Percentiles rank a stretch among this genome's conserved stretches.
phyloP scores from a whole-genome alignment of 768 basidiomycete species.

The Pulveroboletus sp. region DNA sequence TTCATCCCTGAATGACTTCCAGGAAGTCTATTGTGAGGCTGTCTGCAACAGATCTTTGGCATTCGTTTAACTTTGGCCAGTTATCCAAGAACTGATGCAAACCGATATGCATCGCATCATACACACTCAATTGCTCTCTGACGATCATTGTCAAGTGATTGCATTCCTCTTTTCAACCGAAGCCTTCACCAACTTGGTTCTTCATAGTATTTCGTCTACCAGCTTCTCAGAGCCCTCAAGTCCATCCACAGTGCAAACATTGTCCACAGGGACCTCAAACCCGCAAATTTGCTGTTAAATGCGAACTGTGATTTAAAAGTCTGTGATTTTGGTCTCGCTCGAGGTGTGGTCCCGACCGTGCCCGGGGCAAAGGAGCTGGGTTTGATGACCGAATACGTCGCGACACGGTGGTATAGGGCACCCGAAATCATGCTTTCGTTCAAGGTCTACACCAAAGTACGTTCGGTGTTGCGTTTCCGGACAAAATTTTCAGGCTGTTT shows the following conservation, averaged over 20 bases:
- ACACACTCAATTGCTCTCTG: constrained; percentile 82
- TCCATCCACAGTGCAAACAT: constrained; percentile 87
- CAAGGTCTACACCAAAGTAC: constrained; percentile 79
- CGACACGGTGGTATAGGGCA: constrained; percentile 90
- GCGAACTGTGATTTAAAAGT: constrained; percentile 88
- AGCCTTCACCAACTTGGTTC: constrained; percentile 1
- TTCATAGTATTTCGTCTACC: constrained; percentile 72
- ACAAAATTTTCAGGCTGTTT: neutral
- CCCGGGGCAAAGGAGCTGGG: constrained; percentile 59
- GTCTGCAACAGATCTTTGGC: neutral
- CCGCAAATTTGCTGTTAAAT: constrained; percentile 84
- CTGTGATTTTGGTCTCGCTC: constrained; percentile 83
- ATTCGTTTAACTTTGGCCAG: constrained; percentile 32
- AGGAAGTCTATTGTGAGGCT: constrained; percentile 76
- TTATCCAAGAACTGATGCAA: constrained; percentile 87
- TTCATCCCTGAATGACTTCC: constrained; percentile 67
- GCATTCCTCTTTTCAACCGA: neutral
- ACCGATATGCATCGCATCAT: constrained; percentile 91
- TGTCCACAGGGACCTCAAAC: constrained; percentile 75
- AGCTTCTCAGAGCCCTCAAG: constrained; percentile 83
- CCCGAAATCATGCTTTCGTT: constrained; percentile 95
- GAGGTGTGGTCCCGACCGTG: constrained; percentile 53
- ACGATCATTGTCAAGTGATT: constrained; percentile 80
- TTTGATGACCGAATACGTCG: constrained; percentile 81
- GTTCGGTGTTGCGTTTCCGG: constrained; percentile 6